Evolutionary conservation across 2,329 filamentous ascomycete species (phyloP).

Genomic region (Apiospora hydei): DNA sequence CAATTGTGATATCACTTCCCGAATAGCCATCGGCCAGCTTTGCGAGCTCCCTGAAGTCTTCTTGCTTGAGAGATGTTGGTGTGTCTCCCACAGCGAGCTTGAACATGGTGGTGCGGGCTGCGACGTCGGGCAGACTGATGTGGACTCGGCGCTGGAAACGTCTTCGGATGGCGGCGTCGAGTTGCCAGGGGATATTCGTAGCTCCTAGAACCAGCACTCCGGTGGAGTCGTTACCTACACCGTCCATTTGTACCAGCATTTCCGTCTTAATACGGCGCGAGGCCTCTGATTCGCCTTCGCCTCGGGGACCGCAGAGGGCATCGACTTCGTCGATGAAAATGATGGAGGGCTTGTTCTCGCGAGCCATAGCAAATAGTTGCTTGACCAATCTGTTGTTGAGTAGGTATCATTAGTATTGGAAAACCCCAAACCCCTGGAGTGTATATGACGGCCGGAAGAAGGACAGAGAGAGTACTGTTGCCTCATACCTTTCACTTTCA

Average conservation of each 20-base stretch:
- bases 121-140: slow-evolving; percentile 87
- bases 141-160: slow-evolving; percentile 97
- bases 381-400: slow-evolving; percentile 77
- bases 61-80: slow-evolving; percentile 79
- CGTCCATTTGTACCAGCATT: slow-evolving; percentile 98
- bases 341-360: slow-evolving; percentile 97
- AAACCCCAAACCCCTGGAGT: not conserved
- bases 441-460: too few relatives aligned
- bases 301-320: slow-evolving; percentile 89
- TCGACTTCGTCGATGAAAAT: slow-evolving; percentile 99
- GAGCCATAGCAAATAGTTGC: slow-evolving; percentile 95
- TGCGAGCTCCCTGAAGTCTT: slow-evolving; percentile 82
- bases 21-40: slow-evolving; percentile 92
- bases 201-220: slow-evolving; percentile 94
- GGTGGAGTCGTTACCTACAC: slow-evolving; percentile 93
- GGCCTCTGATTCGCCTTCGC: slow-evolving; percentile 96
- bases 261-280: slow-evolving; percentile 98
- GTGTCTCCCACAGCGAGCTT: slow-evolving; percentile 93
- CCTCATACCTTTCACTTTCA: slow-evolving; percentile 87
- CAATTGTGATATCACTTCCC: slow-evolving; percentile 93
- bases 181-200: slow-evolving; percentile 98
- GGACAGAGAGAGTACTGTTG: not conserved
- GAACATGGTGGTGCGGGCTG: slow-evolving; percentile 92
- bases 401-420: not conserved
- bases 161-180: slow-evolving; percentile 93